Evolutionary conservation across 2,329 filamentous ascomycete species (phyloP).

Genomic region (Bipolaris victoriae): DNA sequence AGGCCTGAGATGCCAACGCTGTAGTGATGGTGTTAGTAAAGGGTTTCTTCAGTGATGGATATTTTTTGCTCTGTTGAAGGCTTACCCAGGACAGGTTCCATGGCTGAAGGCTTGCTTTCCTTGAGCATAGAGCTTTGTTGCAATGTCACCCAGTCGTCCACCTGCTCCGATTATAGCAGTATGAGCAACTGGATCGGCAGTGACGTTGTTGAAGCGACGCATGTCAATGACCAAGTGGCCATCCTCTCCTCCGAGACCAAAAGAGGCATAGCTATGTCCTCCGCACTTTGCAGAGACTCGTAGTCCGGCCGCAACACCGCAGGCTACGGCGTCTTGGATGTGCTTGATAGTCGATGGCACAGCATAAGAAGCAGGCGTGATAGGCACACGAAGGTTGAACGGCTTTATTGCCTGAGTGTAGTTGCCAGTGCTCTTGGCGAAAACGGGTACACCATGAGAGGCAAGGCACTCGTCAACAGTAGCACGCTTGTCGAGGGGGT

Average conservation of each 20-base stretch:
- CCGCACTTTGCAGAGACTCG: constrained; percentile 66
- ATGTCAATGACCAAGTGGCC: constrained; percentile 57
- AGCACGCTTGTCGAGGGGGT: constrained; percentile 10
- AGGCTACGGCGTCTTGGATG: constrained; percentile 62
- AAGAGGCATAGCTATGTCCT: constrained; percentile 65
- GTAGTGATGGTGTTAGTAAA: not conserved
- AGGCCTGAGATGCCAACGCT: constrained; percentile 41
- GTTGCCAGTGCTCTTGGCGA: constrained; percentile 29
- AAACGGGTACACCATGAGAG: constrained; percentile 23
- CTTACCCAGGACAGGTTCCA: constrained; percentile 59
- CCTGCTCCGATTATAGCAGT: constrained; percentile 56
- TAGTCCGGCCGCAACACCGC: constrained; percentile 56
- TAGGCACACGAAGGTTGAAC: constrained; percentile 38
- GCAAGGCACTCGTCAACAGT: constrained; percentile 30
- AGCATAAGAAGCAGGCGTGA: constrained; percentile 61
- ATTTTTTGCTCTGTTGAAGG: not conserved
- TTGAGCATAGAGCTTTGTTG: constrained; percentile 35
- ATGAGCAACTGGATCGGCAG: constrained; percentile 47
- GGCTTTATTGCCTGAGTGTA: constrained; percentile 38
- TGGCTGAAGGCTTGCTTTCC: constrained; percentile 53
- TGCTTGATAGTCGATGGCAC: constrained; percentile 59
- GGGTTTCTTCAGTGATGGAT: not conserved
- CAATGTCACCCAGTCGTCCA: constrained; percentile 51
- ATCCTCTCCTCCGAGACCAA: constrained; percentile 56
- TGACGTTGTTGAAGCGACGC: constrained; percentile 52